Evolutionary conservation across 2,329 filamentous ascomycete genomes (phyloP), one percentile per base, ranked within the genome.

Genomic region (Trichophyton simii): DNA sequence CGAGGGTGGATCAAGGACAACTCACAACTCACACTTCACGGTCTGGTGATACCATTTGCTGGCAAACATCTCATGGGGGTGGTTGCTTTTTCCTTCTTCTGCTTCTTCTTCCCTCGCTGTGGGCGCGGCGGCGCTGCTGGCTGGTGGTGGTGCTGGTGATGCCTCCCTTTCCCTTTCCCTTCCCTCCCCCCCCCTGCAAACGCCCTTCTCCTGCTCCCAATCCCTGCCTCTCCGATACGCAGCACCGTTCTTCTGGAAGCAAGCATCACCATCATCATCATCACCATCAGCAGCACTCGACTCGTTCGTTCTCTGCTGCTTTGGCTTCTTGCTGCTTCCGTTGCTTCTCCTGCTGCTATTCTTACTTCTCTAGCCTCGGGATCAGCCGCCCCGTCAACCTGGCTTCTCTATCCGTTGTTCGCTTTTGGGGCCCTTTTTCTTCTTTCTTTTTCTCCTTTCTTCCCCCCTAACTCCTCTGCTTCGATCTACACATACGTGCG

Each of bases 31-130:
- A 52, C 48, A 52, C 48, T 28, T n/a, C 25, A 9, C 48, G 48
- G 48, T 52, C 48, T 52, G 48, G 48, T 52, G 48, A 52, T 52
- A 52, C 48, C 25, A 52, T 52, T 52, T 52, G 48, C 48, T 52
- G 48, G 48, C 48, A 52, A 52, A 52, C 48, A 52, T 52, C 44
- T 48, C 44, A 48, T 20, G 44, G 44, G 44, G 44, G 3, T 48
- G 20, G n/a, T 48, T 48, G 44, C 44, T 48, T 48, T 48, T 48
- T 48, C 18, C n/a, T 48, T 9, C 8, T n/a, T 20, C 44, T 20
- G 6, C 18, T n/a, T 48, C n/a, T 18, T 20, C 5, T 3, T 22
- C 44, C 25, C 25, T 25, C 25, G 25, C 25, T 5, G 41, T 15
- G 41, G n/a, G 18, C 1, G 18, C 18, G 18, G 18, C 18, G 18